Evolutionary conservation across 768 basidiomycete genomes (phyloP), one percentile per base, ranked within the genome.

Genomic region (Psilocybe azurescens): DNA sequence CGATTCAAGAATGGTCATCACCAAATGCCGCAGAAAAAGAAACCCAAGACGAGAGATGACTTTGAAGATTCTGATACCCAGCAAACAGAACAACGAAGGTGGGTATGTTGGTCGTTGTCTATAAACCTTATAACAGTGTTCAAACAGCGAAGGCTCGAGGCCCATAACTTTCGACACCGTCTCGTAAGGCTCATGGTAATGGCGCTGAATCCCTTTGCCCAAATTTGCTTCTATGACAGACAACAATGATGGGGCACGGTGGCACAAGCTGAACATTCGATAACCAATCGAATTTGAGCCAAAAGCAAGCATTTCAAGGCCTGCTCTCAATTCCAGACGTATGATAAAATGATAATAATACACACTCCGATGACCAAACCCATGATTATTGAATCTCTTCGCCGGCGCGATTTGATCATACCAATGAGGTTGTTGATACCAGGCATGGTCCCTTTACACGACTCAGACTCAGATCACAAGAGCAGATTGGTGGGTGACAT

Each of bases 321-420:
- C 7, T 20, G 18, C 14, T 7, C 50, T 73, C 70, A 79, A 65
- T 75, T 75, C 81, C 83, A 84, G 56, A 84, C 62, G 67, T 83
- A 84, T 16, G 79, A 78, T 48, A 86, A 61, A 20, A 84, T 71
- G 41, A 83, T 68, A 44, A 99, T 78, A 46, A 88, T 79, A 74
- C 94, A 94, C 28, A 92, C 72, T n/a, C 92, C 95, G 68, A 96
- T 90, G n/a, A 97, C 79, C 59, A 88, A 78, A 8, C 95, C 96
- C 73, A 99, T 74, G 66, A 98, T 94, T 64, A 98, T 83, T 2
- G 93, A 86, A 74, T 99, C 97, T 70, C 95, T 80, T 62, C 96
- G 82, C 68, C 97, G 85, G 49, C 97, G 85, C 13, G 93, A 89
- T 73, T 93, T 93, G 74, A 99, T 98, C 93, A 99, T 95, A 1